Percentiles rank a stretch among this genome's conserved stretches.
Conservation (phyloP, 2,329 filamentous ascomycete species). For the Fusarium tanahbumbuense region DNA sequence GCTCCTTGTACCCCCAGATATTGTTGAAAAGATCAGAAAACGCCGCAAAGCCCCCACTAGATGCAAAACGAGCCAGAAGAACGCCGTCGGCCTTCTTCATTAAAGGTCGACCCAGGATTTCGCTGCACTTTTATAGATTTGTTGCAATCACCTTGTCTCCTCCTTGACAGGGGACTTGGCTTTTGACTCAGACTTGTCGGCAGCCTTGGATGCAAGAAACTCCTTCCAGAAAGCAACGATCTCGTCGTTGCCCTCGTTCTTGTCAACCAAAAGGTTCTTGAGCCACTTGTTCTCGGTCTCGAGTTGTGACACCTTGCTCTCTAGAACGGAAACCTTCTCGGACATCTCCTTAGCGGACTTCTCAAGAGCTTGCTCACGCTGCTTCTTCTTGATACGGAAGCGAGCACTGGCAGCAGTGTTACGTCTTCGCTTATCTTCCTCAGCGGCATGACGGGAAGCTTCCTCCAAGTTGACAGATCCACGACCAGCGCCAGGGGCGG, state of each 20-base stretch:
- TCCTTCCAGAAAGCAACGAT: slow-evolving; percentile 65
- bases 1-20: slow-evolving; percentile 30
- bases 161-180: slow-evolving; percentile 43
- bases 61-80: slow-evolving; percentile 42
- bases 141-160: slow-evolving; percentile 36
- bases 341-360: slow-evolving; percentile 84
- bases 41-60: slow-evolving; percentile 32
- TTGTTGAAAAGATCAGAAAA: slow-evolving; percentile 42
- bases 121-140: slow-evolving; percentile 10
- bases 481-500: slow-evolving; percentile 53
- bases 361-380: slow-evolving; percentile 87
- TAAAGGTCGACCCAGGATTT: slow-evolving; percentile 30
- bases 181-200: slow-evolving; percentile 48
- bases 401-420: slow-evolving; percentile 91
- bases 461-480: slow-evolving; percentile 72
- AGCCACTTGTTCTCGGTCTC: slow-evolving; percentile 87
- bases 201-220: slow-evolving; percentile 54
- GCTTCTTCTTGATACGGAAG: slow-evolving; percentile 96
- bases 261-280: slow-evolving; percentile 83
- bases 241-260: slow-evolving; percentile 74
- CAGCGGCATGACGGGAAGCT: slow-evolving; percentile 76
- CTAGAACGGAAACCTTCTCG: slow-evolving; percentile 79
- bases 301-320: slow-evolving; percentile 79
- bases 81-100: slow-evolving; percentile 40
- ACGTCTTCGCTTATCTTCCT: slow-evolving; percentile 89